Evolutionary conservation across 257 asterid species (phyloP), one percentile per base, ranked within the genome.

Genomic region (Paraleonurus japonicus): DNA sequence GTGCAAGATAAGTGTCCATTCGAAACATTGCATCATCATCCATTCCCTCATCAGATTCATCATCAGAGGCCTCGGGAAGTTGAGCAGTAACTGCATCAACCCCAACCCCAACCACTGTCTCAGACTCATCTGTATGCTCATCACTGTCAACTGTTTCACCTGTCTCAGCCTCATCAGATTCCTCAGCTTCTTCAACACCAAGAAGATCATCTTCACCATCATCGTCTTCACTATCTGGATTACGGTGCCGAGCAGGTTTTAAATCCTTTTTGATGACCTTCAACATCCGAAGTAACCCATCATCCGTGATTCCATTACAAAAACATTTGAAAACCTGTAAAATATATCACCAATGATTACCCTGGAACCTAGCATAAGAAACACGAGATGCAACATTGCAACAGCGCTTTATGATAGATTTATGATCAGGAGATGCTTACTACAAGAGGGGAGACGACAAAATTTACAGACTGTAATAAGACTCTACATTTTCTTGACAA

Each of bases 1-100:
- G 76, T 26, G 95, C 90, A 22, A 94, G 89, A 64, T 86, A 83
- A 13, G 85, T 70, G 79, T 94, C 99, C 92, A 91, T 88, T 35
- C 95, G 79, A 62, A 94, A 89, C 99, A 94, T 94, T 24, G 88
- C 97, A 71, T 94, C 99, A 53, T 94, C 99, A 65, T 94, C 97
- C 96, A 94, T 84, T 71, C 95, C 96, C 70, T 84, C 95, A 60
- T 94, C 99, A 17, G 96, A 89, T 16, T 94, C 97, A 75, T 87
- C 95, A 79, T 87, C 95, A 26, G 92, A 86, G 70, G 76, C 88
- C 74, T 83, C 93, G 4, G 92, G 87, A 82, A 83, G 85, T 69
- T 86, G 86, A 24, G 76, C 73, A 33, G 72, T 63, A 28, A 57
- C 84, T 5, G 81, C 45, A 73, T 76, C 85, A 54, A 82, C 83